phyloP scores from a whole-genome alignment of 345 rosid genomes.

The Lagerstroemia speciosa region DNA sequence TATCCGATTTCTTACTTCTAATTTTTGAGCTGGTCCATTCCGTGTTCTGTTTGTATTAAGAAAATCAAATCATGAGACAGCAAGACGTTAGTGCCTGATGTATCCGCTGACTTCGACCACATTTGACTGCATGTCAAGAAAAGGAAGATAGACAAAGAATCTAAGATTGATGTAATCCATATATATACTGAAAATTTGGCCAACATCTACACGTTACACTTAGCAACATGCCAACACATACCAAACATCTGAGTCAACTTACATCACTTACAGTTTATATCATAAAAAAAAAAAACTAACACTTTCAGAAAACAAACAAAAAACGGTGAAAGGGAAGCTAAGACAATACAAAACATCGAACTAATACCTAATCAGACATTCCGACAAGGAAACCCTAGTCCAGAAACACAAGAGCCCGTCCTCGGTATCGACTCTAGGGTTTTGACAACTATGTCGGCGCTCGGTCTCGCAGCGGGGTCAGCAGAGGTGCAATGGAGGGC shows the following conservation, averaged over 20 bases:
- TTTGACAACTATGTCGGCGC: slow-evolving; percentile 33
- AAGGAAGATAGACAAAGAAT: neutral
- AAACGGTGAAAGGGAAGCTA: neutral
- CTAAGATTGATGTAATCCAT: slow-evolving; percentile 6
- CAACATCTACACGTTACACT: slow-evolving; percentile 36
- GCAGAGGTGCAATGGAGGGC: slow-evolving; percentile 64
- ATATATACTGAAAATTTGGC: slow-evolving; percentile 18
- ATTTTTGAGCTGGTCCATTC: too few species aligned
- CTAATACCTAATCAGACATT: slow-evolving; percentile 8
- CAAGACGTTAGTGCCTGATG: neutral
- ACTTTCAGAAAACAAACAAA: neutral
- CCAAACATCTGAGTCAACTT: slow-evolving; percentile 16
- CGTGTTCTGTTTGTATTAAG: too few species aligned
- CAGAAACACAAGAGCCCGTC: slow-evolving; percentile 31
- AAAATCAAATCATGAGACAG: neutral
- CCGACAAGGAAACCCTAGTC: slow-evolving; percentile 22
- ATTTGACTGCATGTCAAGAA: neutral
- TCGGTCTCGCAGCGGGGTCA: slow-evolving; percentile 62
- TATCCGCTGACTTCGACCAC: neutral
- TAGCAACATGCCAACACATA: slow-evolving; percentile 34
- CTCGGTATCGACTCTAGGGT: slow-evolving; percentile 36
- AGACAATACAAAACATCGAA: neutral
- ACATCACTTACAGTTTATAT: neutral
- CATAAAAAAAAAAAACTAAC: slow-evolving; percentile 2
- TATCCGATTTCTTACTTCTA: too few species aligned